Evolutionary conservation across 2,329 filamentous ascomycete genomes (phyloP), one percentile per base, ranked within the genome.

Genomic region (Venturia asperata): DNA sequence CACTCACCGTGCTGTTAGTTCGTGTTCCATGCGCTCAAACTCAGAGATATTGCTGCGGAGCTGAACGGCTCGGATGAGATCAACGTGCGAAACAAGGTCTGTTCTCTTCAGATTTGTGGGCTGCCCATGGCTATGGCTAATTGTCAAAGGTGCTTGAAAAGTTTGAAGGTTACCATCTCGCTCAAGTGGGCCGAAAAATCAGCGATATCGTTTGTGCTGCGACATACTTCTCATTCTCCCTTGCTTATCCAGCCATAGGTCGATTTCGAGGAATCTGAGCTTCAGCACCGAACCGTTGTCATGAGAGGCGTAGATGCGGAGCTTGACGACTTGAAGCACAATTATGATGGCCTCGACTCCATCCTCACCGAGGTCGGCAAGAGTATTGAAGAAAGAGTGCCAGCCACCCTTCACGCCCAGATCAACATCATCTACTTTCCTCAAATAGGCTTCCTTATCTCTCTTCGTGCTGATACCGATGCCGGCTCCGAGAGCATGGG

Each of bases 401-500:
- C 92, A 0, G 79, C 83, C 66, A 79, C 82, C 21, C 74, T 83
- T 1, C 77, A 80, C 27, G 71, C 75, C 2, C 78, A 81, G 15
- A 74, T 88, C 42, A 92, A 92, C 64, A 95, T 95, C 68, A 88
- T 94, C 21, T 96, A 94, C 73, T 89, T 96, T 67, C 93, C 92
- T 0, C 92, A 96, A 71, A 84, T 97, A 45, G 94, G 94, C 0
- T 99, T 97, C 72, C 83, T 97, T 45, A 89, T 92, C 2, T 86
- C 88, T 0, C 86, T 96, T 19, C 82, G 83, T 1, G 75, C 87
- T 3, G 84, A 91, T 69, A 77, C 80, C 17, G 74, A 79, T 1
- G 85, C 82, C 1, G 85, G 85, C 0, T 77, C 81, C 60, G 83
- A 84, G 0, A 78, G 83, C 13, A 92, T 88, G 69, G 81, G 85